phyloP scores from a whole-genome alignment of 1,284 basidiomycete species.

The Sporisorium sorghi region DNA sequence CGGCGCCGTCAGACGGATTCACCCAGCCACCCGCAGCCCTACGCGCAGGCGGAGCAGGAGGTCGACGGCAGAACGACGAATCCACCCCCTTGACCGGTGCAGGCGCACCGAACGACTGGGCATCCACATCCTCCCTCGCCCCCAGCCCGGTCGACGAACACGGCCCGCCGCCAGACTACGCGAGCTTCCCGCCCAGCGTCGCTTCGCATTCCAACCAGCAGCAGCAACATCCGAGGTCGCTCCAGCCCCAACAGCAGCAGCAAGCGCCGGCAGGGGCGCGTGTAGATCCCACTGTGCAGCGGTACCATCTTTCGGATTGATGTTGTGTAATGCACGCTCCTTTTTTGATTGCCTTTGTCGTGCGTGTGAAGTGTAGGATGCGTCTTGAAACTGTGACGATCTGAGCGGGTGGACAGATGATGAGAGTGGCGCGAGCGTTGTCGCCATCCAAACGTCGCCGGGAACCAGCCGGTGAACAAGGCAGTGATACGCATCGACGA shows the following conservation, averaged over 20 bases:
- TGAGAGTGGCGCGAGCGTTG: too few species aligned
- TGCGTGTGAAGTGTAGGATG: conserved; percentile 7
- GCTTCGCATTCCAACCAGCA: background rate
- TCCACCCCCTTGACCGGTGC: conserved; percentile 8
- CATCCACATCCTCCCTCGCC: conserved; percentile 3
- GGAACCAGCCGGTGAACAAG: too few species aligned
- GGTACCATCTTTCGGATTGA: conserved; percentile 33
- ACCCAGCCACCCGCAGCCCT: background rate
- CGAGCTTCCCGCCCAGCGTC: conserved; percentile 5
- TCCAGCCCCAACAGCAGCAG: background rate
- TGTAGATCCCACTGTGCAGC: conserved; percentile 18
- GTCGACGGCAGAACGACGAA: background rate
- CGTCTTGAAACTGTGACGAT: too few species aligned
- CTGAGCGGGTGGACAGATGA: too few species aligned
- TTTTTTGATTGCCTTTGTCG: background rate
- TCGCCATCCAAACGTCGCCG: too few species aligned
- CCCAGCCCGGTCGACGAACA: conserved; percentile 18
- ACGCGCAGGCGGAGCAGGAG: too few species aligned
- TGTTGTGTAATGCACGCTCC: background rate
- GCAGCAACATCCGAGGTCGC: conserved; percentile 10
- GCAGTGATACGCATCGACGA: too few species aligned
- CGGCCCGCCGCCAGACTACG: conserved; percentile 18
- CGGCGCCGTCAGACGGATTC: background rate
- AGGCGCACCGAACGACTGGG: conserved; percentile 21
- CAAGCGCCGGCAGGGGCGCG: background rate